Conservation (phyloP, 2,329 filamentous ascomycete species). For the Sporothrix luriei region DNA sequence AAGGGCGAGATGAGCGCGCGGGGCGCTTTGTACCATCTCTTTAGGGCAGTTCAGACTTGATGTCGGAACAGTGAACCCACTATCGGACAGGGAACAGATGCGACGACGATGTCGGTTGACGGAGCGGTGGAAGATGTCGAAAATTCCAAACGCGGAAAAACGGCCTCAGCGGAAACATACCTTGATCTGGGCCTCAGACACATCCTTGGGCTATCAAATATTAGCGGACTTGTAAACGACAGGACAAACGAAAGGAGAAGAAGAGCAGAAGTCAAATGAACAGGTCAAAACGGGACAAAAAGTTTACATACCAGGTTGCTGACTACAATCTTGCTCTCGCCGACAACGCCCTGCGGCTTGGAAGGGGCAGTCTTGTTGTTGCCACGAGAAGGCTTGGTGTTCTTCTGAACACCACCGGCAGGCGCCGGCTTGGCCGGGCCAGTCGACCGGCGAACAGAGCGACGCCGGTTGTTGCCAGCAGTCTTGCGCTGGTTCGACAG, state of each 20-base stretch:
- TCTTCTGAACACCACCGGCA: conserved; percentile 85
- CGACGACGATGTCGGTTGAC: conserved; percentile 37
- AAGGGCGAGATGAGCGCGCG: conserved; percentile 27
- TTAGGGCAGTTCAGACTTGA: background rate
- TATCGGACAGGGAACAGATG: conserved; percentile 34
- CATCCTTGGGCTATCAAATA: conserved; percentile 78
- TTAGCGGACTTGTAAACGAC: conserved; percentile 49
- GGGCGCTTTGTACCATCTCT: conserved; percentile 27
- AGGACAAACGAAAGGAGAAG: background rate
- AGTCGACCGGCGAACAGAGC: conserved; percentile 54
- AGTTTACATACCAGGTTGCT: conserved; percentile 83
- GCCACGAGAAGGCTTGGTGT: conserved; percentile 62
- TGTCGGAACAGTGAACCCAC: conserved; percentile 1
- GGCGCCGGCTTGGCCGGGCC: conserved; percentile 66
- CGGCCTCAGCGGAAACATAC: conserved; percentile 95
- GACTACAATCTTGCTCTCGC: conserved; percentile 96
- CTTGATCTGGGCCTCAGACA: conserved; percentile 97
- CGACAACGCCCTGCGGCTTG: conserved; percentile 62
- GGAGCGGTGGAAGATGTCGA: conserved; percentile 51
- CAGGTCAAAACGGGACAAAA: conserved; percentile 23
- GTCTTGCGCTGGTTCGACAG: conserved; percentile 72
- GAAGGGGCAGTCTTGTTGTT: conserved; percentile 64
- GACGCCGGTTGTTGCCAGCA: conserved; percentile 54
- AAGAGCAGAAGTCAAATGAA: background rate
- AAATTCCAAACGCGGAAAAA: conserved; percentile 67